Evolutionary conservation across 805 yeast species (phyloP).

Genomic region (Cyberlindnera galapagoensis): DNA sequence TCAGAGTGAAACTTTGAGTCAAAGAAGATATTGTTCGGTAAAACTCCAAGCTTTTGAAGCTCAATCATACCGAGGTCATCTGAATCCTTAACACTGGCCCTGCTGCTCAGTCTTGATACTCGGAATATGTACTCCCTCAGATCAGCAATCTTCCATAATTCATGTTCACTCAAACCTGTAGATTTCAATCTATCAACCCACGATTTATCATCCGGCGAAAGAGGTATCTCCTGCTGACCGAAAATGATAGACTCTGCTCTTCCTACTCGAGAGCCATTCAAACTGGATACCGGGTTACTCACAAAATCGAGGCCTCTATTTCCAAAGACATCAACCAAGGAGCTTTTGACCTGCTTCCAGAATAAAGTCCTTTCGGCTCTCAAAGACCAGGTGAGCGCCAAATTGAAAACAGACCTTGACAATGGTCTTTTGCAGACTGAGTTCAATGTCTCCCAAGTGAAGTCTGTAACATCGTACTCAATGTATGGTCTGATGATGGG

Average conservation of each 20-base stretch:
- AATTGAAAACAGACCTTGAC: conserved; percentile 55
- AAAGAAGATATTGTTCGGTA: conserved; percentile 48
- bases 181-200: conserved; percentile 70
- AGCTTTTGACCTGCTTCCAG: conserved; percentile 54
- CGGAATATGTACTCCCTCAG: conserved; percentile 62
- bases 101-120: conserved; percentile 38
- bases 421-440: conserved; percentile 66
- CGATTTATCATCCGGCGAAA: conserved; percentile 59
- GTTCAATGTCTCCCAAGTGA: conserved; percentile 58
- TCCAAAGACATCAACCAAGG: conserved; percentile 39
- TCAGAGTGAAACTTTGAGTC: conserved; percentile 28
- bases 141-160: conserved; percentile 77
- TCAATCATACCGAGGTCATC: conserved; percentile 17
- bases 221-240: conserved; percentile 39
- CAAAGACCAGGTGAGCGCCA: conserved; percentile 65
- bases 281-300: conserved; percentile 18
- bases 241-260: conserved; percentile 27
- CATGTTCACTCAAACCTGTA: conserved; percentile 67
- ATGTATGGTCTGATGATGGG: conserved; percentile 76
- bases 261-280: conserved; percentile 7
- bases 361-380: conserved; percentile 64
- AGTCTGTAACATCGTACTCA: conserved; percentile 66
- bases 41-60: conserved; percentile 29
- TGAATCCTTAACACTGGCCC: conserved; percentile 12
- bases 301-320: conserved; percentile 31